Evolutionary conservation across 257 asterid species (phyloP), one percentile per base, ranked within the genome.

Genomic region (Penstemon newberryi): DNA sequence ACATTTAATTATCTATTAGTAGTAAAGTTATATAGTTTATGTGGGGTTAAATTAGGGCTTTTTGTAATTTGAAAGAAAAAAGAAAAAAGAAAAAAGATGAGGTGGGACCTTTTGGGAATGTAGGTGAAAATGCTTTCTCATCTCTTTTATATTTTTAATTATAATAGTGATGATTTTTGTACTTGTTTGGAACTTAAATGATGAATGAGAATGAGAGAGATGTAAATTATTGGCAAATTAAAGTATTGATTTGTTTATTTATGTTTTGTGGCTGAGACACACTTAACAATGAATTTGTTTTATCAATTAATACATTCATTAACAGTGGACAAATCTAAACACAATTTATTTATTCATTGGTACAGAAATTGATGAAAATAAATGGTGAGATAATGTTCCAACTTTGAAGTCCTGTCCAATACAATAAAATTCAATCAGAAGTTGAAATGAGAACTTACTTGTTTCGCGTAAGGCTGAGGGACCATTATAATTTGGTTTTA

Each of bases 1-100:
- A 39, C 60, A 60, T 50, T 65, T 58, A 65, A 53, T 53, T 69
- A 46, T 43, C 63, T 57, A 43, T 72, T 58, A 70, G 60, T 4
- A 6, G 45, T 52, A 36, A 38, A 41, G 36, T 46, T 4, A 46
- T 15, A 67, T 56, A 51, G 72, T 67, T 58, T 41, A 11, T 13
- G 11, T 42, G 56, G 63, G 71, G 43, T 49, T 25, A 1, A 7
- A 25, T 66, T 18, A 4, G 60, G 13, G 52, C 10, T 64, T 56
- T 66, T 40, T 36, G 33, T 25, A 25, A 25, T 33, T 36, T 12
- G 40, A 33, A 33, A 33, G 0, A 13, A 38, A 7, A 12, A 37
- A 15, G 3, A 8, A 42, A 54, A 13, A 1, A 51, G 1, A n/a
- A 44, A 15, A 42, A 19, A 41, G 55, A 25, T 25, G 33, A 25